Evolutionary conservation across 345 rosid species (phyloP).

Genomic region (Adansonia digitata): DNA sequence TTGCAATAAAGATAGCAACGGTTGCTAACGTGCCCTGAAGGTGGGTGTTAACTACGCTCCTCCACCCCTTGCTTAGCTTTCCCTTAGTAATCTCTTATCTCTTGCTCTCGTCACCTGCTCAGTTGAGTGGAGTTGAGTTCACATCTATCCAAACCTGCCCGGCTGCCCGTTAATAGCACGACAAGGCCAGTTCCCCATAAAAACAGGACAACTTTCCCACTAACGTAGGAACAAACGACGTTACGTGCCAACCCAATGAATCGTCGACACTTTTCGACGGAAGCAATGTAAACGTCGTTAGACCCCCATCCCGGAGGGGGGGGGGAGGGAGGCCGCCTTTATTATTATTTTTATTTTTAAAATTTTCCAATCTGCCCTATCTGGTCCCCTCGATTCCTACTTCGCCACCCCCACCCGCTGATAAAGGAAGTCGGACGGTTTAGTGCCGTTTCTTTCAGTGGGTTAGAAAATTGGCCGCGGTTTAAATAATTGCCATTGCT

Average conservation of each 20-base stretch:
- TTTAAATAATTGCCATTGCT: slow-evolving; percentile 56
- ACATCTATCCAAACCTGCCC: slow-evolving; percentile 35
- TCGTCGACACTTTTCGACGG: slow-evolving; percentile 2
- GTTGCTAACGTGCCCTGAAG: slow-evolving; percentile 19
- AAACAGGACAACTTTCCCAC: slow-evolving; percentile 54
- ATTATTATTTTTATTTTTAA: neutral
- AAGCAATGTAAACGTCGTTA: slow-evolving; percentile 36
- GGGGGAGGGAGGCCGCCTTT: too few relatives aligned
- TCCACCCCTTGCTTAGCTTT: neutral
- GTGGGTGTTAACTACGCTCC: slow-evolving; percentile 19
- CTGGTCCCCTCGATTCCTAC: slow-evolving; percentile 20
- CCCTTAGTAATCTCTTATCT: too few relatives aligned
- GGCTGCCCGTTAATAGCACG: slow-evolving; percentile 68
- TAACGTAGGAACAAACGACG: slow-evolving; percentile 45
- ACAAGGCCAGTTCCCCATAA: slow-evolving; percentile 60
- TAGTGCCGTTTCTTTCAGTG: slow-evolving; percentile 37
- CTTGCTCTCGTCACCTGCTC: neutral
- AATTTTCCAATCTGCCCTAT: slow-evolving; percentile 2
- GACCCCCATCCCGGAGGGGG: neutral
- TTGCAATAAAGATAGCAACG: neutral
- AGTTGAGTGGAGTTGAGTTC: too few relatives aligned
- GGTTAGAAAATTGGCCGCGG: slow-evolving; percentile 77
- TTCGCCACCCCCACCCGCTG: too few relatives aligned
- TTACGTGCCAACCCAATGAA: slow-evolving; percentile 28
- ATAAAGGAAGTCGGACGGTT: slow-evolving; percentile 24